Conservation (phyloP, 1,139 yeast genomes). For the Blastobotrys proliferans region DNA sequence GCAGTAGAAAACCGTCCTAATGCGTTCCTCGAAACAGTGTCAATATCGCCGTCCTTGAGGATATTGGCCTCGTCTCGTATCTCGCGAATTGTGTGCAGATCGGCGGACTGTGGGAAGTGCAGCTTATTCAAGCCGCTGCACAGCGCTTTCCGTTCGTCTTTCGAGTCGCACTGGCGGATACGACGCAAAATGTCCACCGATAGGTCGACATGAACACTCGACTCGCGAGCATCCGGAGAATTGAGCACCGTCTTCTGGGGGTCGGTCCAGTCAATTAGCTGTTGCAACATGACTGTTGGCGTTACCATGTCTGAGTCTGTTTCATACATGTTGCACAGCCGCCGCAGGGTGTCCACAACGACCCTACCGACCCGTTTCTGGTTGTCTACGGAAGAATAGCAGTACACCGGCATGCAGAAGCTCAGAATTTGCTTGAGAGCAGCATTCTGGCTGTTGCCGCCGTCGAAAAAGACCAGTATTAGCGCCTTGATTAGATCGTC, state of each 20-base stretch:
- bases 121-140: constrained; percentile 52
- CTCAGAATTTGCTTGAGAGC: constrained; percentile 76
- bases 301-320: constrained; percentile 40
- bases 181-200: constrained; percentile 52
- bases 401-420: constrained; percentile 86
- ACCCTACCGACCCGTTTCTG: constrained; percentile 64
- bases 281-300: constrained; percentile 66
- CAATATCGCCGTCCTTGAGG: constrained; percentile 24
- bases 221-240: constrained; percentile 31
- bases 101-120: constrained; percentile 32
- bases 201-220: constrained; percentile 55
- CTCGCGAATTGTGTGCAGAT: constrained; percentile 16
- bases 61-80: constrained; percentile 30
- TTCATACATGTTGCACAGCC: constrained; percentile 48
- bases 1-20: constrained; percentile 11
- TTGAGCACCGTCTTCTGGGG: constrained; percentile 62
- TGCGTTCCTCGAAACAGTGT: constrained; percentile 17
- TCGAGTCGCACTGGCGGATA: constrained; percentile 42
- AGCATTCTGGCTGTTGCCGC: constrained; percentile 57
- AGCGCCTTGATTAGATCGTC: constrained; percentile 69
- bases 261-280: constrained; percentile 81
- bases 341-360: constrained; percentile 61
- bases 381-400: constrained; percentile 71
- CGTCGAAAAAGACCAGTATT: constrained; percentile 71
- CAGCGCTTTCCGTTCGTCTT: constrained; percentile 53